Evolutionary conservation across 2,329 filamentous ascomycete genomes (phyloP), one percentile per base, ranked within the genome.

Genomic region (Huntiella abstrusa): DNA sequence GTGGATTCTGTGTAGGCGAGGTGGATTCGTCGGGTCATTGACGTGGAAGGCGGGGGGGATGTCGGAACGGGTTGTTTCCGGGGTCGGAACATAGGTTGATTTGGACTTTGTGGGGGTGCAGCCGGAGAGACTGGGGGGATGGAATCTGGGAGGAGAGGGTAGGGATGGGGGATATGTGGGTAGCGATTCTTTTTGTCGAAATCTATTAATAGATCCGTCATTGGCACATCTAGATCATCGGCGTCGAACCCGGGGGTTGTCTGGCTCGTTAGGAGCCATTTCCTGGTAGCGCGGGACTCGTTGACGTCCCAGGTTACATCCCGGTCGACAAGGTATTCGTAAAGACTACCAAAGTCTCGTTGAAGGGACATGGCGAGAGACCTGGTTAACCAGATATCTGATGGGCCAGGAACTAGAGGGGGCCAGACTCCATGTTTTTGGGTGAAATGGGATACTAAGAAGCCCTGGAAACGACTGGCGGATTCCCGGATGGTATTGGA

Each of bases 321-420:
- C 4, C 75, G 69, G 56, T 83, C 72, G 12, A 83, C 77, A 1
- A 83, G 62, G 51, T 80, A 81, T 54, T 83, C 77, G 54, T 83
- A 83, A 1, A 83, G 61, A 0, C 74, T 71, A 2, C 75, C 73
- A 53, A 83, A 82, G 52, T 83, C 79, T 32, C 63, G 64, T 52
- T 80, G 75, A n/a, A 83, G 57, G 2, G 63, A 64, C 41, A 68
- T 65, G 1, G 68, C 68, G 13, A 80, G 57, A 3, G 65, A 68
- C 36, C 78, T 65, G 4, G 70, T 77, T 10, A 83, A 63, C 77
- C 77, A 82, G 35, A 65, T 64, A 32, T 68, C 62, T 28, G 40
- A 15, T n/a, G 36, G 42, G 43, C 13, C 52, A 42, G 16, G 54
- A 51, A 4, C 55, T 45, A 28, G 22, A 1, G 73, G 73, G 3